Evolutionary conservation across 2,329 filamentous ascomycete genomes (phyloP).

Genomic region (Botryotinia globosa): DNA sequence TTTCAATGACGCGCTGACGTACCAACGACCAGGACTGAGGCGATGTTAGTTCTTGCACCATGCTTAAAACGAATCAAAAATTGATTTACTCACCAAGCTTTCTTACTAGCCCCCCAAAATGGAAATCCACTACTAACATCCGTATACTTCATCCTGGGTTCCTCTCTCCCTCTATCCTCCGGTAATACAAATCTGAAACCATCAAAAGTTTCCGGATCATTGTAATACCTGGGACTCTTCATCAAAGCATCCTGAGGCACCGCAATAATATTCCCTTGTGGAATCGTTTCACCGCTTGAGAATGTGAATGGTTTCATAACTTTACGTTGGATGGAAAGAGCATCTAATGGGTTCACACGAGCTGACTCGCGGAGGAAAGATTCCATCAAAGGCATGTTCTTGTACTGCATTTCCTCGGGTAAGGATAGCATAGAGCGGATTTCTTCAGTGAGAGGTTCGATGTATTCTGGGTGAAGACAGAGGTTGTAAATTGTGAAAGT

Average conservation of each 20-base stretch:
- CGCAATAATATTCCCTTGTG: not conserved
- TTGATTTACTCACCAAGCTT: not conserved
- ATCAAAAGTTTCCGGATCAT: not conserved
- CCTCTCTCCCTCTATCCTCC: not conserved
- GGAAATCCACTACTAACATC: not conserved
- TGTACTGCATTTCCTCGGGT: not conserved
- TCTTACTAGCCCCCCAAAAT: constrained; percentile 1
- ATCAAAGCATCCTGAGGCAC: constrained; percentile 1
- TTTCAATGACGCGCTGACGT: constrained; percentile 2
- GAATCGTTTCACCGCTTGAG: not conserved
- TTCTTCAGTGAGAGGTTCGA: not conserved
- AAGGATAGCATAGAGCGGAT: not conserved
- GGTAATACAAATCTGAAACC: not conserved
- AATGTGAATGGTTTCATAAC: constrained; percentile 5
- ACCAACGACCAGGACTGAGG: not conserved
- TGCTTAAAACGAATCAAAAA: not conserved
- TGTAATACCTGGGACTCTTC: not conserved
- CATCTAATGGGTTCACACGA: constrained; percentile 7
- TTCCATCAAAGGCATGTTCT: not conserved
- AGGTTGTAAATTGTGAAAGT: constrained; percentile 9
- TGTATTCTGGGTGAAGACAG: constrained; percentile 10
- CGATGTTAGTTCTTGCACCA: not conserved
- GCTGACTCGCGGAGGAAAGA: constrained; percentile 3
- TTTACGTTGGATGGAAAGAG: constrained; percentile 2
- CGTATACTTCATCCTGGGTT: constrained; percentile 7